Base-by-base conservation (phyloP, 202 grass and related monocot genomes). In the Setaria italica region DNA sequence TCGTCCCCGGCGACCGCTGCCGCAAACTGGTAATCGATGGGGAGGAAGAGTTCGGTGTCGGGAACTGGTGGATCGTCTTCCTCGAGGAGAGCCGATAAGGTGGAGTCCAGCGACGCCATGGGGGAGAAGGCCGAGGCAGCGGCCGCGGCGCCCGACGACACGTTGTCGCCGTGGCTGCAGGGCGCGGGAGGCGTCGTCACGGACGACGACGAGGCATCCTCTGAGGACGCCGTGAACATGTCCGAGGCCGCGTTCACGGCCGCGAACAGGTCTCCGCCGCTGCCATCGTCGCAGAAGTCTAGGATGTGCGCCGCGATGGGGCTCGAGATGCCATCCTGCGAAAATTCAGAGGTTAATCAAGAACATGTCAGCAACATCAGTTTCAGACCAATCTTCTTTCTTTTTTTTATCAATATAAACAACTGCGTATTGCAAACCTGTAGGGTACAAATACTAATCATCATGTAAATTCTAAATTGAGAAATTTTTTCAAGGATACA, bases 321-420 rank as follows among this genome's bases (percentile, higher is more conserved):
- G 80, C 94, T 99, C 53, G 92, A 96, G 82, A 99, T 92, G 70
- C 50, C 92, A 62, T 96, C 97, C 94, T 99, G 90, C 73, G 10
- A 85, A 78, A 81, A 70, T 48, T 88, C 57, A 83, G n/a, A 83
- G 67, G 76, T 66, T 46, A 83, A 43, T 21, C 21, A 84, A 43
- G 13, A 35, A 56, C 2, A 11, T 4, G 74, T 81, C 43, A 88
- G 64, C 4, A 46, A 35, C 71, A 68, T 60, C 29, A 53, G 3
- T 65, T 78, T 32, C 47, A 84, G 35, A 13, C 6, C 1, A 70
- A 71, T 5, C 43, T 66, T 50, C 37, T 4, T 39, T 39, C 34
- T 9, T 3, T 1, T 10, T 2, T 14, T 11, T 16, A 76, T 72
- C 12, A 78, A 72, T 16, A 15, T 16, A 88, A 41, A 56, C 37